Base-by-base conservation (phyloP, 352 stramenopile species). In the Phytopythium delawarense region DNA sequence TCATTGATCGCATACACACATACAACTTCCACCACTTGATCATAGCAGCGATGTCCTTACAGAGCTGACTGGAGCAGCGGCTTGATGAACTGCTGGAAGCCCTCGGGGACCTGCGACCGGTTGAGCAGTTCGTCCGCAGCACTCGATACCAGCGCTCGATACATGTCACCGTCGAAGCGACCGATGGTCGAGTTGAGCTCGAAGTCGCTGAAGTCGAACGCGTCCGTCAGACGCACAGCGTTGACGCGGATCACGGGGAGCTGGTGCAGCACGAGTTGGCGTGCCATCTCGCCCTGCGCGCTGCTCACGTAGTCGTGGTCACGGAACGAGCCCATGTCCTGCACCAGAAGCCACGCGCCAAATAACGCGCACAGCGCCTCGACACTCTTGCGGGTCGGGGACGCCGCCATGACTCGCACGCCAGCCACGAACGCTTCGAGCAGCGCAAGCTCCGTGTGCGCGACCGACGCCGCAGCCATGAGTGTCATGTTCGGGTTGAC, bases 111-210 rank as follows among this genome's bases (percentile, higher is more conserved):
- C 46, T 76, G 58, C 3, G 65, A 72, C 34, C 62, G 51, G 59
- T 87, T 87, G 15, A 87, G 58, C 32, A 75, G 75, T 44, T 87
- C 74, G 35, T 68, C 69, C 8, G 61, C 62, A 25, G 74, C 57
- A 32, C 72, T 63, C 12, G 72, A 61, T 15, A 85, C 71, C 2
- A 88, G 66, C 57, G 71, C 76, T n/a, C 74, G 71, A 63, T 85
- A 85, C 13, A 85, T 81, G 60, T 85, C 75, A 7, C 76, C 79
- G 51, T 88, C 72, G 66, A 76, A 86, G 2, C 67, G 64, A 9
- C 76, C 76, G 44, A 86, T 80, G 45, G 70, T 64, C 63, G 76
- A 83, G 70, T 81, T 83, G 28, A 90, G 62, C 65, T 88, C 76
- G 49, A 85, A 88, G 53, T 89, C 80, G 20, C 50, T 84, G 20